Conservation (phyloP, 768 basidiomycete genomes). For the Kwoniella dendrophila region DNA sequence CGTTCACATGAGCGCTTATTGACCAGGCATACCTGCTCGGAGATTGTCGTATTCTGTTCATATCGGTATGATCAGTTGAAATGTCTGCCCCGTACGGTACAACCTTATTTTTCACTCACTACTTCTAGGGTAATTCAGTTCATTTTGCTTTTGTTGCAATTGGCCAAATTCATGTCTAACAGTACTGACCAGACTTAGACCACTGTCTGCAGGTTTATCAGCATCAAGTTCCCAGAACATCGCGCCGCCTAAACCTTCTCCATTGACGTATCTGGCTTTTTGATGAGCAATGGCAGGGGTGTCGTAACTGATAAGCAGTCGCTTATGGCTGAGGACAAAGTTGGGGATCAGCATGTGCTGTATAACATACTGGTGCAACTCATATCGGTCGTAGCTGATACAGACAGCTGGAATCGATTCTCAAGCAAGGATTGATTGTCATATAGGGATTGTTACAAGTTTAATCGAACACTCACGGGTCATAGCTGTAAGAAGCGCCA, state of each 20-base stretch:
- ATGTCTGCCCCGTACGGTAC: too few species aligned
- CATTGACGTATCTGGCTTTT: conserved; percentile 76
- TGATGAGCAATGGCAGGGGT: conserved; percentile 64
- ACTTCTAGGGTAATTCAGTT: conserved; percentile 67
- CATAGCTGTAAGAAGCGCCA: conserved; percentile 82
- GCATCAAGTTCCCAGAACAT: conserved; percentile 81
- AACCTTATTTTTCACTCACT: conserved; percentile 59
- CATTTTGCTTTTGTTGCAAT: conserved; percentile 73
- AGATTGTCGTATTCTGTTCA: conserved; percentile 49
- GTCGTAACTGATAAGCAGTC: conserved; percentile 70
- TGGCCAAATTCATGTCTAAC: conserved; percentile 77
- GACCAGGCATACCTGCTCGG: conserved; percentile 37
- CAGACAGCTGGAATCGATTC: too few species aligned
- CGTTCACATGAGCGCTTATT: too few species aligned
- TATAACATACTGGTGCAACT: neutral
- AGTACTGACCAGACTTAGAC: conserved; percentile 67
- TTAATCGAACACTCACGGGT: conserved; percentile 62
- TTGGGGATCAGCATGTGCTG: neutral
- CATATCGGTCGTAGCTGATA: conserved; percentile 53
- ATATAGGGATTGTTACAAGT: too few species aligned
- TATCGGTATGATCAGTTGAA: too few species aligned
- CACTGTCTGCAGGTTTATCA: conserved; percentile 71
- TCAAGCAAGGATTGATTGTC: too few species aligned
- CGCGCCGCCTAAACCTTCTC: conserved; percentile 77
- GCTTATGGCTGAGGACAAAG: conserved; percentile 60